These are phyloP conservation scores for Chlamydomonas asymmetrica DNA, from an alignment of 139 green algal genomes.

Conservation along the genomic window DNA sequence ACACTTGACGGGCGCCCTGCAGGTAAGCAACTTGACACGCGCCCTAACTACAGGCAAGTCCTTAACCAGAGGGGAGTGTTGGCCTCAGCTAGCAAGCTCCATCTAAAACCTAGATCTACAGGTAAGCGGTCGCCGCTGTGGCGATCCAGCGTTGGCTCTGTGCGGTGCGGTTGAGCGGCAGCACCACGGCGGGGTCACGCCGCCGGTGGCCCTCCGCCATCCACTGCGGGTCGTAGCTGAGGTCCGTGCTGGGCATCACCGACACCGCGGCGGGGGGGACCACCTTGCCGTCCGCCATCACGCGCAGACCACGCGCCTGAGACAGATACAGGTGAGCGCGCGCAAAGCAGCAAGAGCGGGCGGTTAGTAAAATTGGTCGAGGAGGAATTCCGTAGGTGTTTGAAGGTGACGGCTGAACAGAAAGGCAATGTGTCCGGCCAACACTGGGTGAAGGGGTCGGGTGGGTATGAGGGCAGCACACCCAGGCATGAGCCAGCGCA, in stretches of 20 bases:
- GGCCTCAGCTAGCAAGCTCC: neutral
- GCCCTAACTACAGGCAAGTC: no score
- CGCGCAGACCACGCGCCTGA: conserved; percentile 15
- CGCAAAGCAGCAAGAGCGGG: no score
- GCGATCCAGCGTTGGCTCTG: conserved; percentile 23
- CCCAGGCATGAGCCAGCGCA: no score
- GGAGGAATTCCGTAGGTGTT: no score
- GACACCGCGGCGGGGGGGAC: conserved; percentile 26
- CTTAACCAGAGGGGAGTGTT: no score
- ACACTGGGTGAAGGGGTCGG: no score
- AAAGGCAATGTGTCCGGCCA: no score
- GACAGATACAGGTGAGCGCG: neutral
- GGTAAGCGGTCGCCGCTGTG: conserved; percentile 28
- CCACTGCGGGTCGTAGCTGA: conserved; percentile 23
- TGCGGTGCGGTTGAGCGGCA: conserved; percentile 35
- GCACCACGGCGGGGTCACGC: conserved; percentile 12
- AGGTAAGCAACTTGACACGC: no score
- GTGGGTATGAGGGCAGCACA: no score
- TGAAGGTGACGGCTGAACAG: no score
- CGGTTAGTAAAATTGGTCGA: no score
- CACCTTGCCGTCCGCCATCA: conserved; percentile 16
- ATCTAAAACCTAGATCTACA: neutral
- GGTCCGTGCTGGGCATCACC: conserved; percentile 13
- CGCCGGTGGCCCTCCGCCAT: neutral
- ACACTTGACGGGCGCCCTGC: no score